Base-by-base conservation (phyloP, 495 filamentous ascomycete species). In the Penicillium coffeae region DNA sequence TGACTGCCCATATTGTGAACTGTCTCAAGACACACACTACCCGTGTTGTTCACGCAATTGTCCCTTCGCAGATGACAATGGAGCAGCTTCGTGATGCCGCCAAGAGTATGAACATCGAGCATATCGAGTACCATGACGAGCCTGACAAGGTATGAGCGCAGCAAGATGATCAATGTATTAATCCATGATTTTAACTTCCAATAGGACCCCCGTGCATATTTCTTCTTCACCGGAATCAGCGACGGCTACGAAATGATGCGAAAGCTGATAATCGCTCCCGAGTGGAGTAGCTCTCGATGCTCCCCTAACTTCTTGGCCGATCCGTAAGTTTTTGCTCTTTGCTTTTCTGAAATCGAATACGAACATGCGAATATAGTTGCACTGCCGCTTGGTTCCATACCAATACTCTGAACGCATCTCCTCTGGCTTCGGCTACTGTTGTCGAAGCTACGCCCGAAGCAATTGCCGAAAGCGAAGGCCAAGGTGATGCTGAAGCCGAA, bases 151-250 rank as follows among this genome's bases (percentile, higher is more conserved):
- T 45, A 47, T 1, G 38, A 33, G 1, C 8, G 2, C 32, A 34
- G 6, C 35, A 13, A 14, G 35, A 6, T 14, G 6, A 4, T 4
- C 25, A 4, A 37, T 37, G 6, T 4, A 33, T 13, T 18, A 20
- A 39, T 53, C 21, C 38, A 27, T 13, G 21, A 61, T 2, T 48
- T 51, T 39, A 39, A 51, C 3, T 21, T 19, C 21, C 18, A 55
- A 46, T 10, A 51, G 6, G 58, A 54, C 8, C 5, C 25, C 10
- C 56, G 41, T 18, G 68, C 69, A 13, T 50, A 63, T 13, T 50
- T 79, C 13, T 58, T 64, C 30, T 81, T 79, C 59, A 61, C 70
- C 37, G 59, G 70, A 21, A 60, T 74, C 33, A 55, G 66, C 19
- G 59, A 66, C 15, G 70, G 70, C 3, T 77, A 67, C 64, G 68